phyloP scores from a whole-genome alignment of 352 stramenopile species.

The Hyphochytrium catenoides region DNA sequence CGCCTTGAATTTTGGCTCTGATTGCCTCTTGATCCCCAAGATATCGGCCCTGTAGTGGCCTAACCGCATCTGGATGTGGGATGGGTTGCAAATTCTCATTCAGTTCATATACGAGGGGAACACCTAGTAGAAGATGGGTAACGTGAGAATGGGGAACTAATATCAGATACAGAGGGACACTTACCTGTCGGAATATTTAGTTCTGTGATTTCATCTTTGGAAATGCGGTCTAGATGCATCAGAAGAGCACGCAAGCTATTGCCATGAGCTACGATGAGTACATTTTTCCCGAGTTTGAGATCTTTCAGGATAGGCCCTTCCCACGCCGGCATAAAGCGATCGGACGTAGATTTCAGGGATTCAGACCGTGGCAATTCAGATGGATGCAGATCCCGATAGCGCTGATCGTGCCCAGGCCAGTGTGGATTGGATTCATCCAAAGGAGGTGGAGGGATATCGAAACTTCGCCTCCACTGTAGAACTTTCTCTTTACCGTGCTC shows the following conservation, averaged over 20 bases:
- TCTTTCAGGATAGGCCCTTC: slow-evolving; percentile 66
- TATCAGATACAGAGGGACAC: no score
- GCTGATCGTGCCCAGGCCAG: slow-evolving; percentile 70
- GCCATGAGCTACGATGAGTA: slow-evolving; percentile 81
- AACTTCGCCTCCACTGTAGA: slow-evolving; percentile 86
- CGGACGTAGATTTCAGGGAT: slow-evolving; percentile 76
- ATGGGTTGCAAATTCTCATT: slow-evolving; percentile 60
- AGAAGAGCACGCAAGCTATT: slow-evolving; percentile 76
- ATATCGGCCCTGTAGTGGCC: slow-evolving; percentile 48
- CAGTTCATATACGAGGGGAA: slow-evolving; percentile 59
- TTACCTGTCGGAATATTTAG: slow-evolving; percentile 85
- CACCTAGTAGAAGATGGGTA: no score
- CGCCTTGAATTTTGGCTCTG: slow-evolving; percentile 79
- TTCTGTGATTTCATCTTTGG: slow-evolving; percentile 73
- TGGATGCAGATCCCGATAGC: slow-evolving; percentile 60
- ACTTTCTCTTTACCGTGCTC: slow-evolving; percentile 75
- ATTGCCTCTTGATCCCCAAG: slow-evolving; percentile 89
- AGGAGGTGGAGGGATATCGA: slow-evolving; percentile 87
- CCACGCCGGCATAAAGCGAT: slow-evolving; percentile 72
- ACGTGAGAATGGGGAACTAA: no score
- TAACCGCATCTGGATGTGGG: slow-evolving; percentile 47
- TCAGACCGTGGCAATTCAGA: slow-evolving; percentile 69
- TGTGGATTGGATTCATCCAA: slow-evolving; percentile 70
- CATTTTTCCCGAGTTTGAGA: slow-evolving; percentile 74
- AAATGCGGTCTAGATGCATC: slow-evolving; percentile 80